phyloP scores from a whole-genome alignment of 768 basidiomycete species.

The Rhodotorula paludigena region DNA sequence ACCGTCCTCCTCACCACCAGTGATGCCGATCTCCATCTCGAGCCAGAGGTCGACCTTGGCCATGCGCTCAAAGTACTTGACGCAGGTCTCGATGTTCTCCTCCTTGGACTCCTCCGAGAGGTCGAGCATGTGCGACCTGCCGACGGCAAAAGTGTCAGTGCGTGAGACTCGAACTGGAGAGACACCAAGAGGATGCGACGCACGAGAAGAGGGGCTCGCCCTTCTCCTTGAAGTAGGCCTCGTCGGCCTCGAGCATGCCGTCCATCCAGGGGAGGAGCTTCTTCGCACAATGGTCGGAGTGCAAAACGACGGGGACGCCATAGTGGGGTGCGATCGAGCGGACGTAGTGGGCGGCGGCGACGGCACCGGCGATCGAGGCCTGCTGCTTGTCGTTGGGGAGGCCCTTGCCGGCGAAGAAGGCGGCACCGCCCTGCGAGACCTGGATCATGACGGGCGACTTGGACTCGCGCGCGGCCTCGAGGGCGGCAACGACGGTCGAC shows the following conservation, averaged over 20 bases:
- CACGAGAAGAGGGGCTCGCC: constrained; percentile 75
- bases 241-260: constrained; percentile 95
- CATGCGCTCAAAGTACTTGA: constrained; percentile 92
- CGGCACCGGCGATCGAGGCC: constrained; percentile 86
- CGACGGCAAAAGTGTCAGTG: not conserved
- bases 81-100: constrained; percentile 89
- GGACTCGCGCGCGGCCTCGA: constrained; percentile 93
- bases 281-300: constrained; percentile 97
- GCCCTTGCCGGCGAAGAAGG: constrained; percentile 95
- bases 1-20: constrained; percentile 98
- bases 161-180: not conserved
- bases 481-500: constrained; percentile 84
- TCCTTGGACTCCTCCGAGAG: constrained; percentile 77
- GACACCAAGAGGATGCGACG: not conserved
- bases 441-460: constrained; percentile 97
- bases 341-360: constrained; percentile 87
- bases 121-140: constrained; percentile 90
- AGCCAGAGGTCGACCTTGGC: constrained; percentile 87
- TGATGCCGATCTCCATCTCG: constrained; percentile 99
- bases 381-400: constrained; percentile 90
- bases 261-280: constrained; percentile 99
- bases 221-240: constrained; percentile 85
- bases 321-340: constrained; percentile 76
- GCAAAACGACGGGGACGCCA: constrained; percentile 92
- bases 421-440: constrained; percentile 92